Conservation (phyloP, 176 grass and related monocot genomes). For the Triticum dicoccoides region DNA sequence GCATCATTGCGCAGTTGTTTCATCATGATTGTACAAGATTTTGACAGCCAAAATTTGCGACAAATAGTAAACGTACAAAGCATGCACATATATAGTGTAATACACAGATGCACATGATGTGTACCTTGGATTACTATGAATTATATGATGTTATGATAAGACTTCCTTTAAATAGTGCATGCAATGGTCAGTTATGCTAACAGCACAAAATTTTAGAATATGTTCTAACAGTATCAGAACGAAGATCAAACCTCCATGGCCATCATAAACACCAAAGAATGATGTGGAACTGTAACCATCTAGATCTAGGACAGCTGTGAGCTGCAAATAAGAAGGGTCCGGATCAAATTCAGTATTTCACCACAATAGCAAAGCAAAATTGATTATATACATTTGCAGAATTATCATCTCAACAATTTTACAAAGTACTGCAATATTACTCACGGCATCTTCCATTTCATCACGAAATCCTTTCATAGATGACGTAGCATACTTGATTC, state of each 20-base stretch:
- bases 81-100: not conserved
- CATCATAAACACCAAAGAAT: slow-evolving; percentile 54
- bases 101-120: not conserved
- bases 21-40: not conserved
- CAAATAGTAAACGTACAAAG: not conserved
- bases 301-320: slow-evolving; percentile 29
- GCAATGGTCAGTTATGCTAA: slow-evolving; percentile 5
- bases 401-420: not conserved
- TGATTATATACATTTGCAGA: not conserved
- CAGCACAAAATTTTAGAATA: not conserved
- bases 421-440: slow-evolving; percentile 21
- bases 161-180: slow-evolving; percentile 2
- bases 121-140: not conserved
- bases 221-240: slow-evolving; percentile 14
- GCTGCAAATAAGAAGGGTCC: slow-evolving; percentile 21
- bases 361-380: not conserved
- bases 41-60: not conserved
- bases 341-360: slow-evolving; percentile 9
- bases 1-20: not conserved
- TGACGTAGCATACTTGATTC: slow-evolving; percentile 26
- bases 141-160: not conserved
- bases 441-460: slow-evolving; percentile 30
- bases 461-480: not conserved
- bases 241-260: slow-evolving; percentile 38
- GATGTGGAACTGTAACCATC: slow-evolving; percentile 2